Percentiles rank a stretch among this genome's conserved stretches.
These are phyloP conservation scores for Cydonia oblonga DNA, from an alignment of 331 rosid species.

Conservation along the genomic window DNA sequence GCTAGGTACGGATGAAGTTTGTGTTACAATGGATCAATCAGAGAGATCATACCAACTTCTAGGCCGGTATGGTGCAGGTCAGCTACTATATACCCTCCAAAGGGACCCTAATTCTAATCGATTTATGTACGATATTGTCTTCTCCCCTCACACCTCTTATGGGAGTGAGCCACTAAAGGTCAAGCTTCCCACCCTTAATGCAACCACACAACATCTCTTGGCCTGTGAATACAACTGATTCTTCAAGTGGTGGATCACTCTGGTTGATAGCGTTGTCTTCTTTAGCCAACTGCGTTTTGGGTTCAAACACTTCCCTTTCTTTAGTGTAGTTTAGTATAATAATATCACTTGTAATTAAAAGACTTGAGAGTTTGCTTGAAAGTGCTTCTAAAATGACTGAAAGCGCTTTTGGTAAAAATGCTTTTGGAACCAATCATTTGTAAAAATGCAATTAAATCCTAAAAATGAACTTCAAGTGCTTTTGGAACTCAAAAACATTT, in stretches of 20 bases:
- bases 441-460: too few species aligned
- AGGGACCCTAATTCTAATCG: background rate
- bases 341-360: too few species aligned
- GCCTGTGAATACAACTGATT: constrained; percentile 15
- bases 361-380: too few species aligned
- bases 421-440: too few species aligned
- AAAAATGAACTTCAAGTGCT: too few species aligned
- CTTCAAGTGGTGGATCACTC: background rate
- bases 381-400: too few species aligned
- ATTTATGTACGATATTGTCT: constrained; percentile 35
- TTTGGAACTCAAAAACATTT: too few species aligned
- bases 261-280: too few species aligned
- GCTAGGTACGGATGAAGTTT: constrained; percentile 63
- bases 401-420: too few species aligned
- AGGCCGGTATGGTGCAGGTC: constrained; percentile 84
- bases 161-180: constrained; percentile 42
- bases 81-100: constrained; percentile 50
- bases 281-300: too few species aligned
- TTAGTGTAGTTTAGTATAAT: too few species aligned
- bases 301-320: too few species aligned
- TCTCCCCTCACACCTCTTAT: constrained; percentile 35
- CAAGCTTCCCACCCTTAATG: constrained; percentile 74
- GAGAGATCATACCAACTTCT: constrained; percentile 86
- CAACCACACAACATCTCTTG: constrained; percentile 47
- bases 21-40: constrained; percentile 75